These are phyloP conservation scores for Rhytidhysteron rufulum DNA, from an alignment of 2,329 filamentous ascomycete species.

Conservation along the genomic window DNA sequence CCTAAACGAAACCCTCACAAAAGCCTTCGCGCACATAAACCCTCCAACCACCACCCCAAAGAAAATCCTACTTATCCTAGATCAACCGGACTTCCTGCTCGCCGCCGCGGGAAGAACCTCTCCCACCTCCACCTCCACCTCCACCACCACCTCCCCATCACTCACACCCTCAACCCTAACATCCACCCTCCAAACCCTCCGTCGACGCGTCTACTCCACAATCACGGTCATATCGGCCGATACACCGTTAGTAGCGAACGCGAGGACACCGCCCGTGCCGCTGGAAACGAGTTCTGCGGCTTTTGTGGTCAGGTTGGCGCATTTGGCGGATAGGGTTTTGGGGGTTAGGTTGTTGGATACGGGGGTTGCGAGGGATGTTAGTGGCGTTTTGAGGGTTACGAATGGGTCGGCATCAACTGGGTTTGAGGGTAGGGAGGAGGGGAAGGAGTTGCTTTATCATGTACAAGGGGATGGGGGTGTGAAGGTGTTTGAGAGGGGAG, in stretches of 20 bases:
- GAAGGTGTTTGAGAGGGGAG: conserved; percentile 79
- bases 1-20: conserved; percentile 20
- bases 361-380: conserved; percentile 85
- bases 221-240: conserved; percentile 71
- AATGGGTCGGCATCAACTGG: conserved; percentile 42
- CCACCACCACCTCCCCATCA: conserved; percentile 15
- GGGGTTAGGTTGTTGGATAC: conserved; percentile 76
- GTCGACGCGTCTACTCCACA: conserved; percentile 62
- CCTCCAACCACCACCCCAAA: conserved; percentile 3
- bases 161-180: conserved; percentile 17
- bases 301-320: conserved; percentile 69
- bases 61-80: conserved; percentile 42
- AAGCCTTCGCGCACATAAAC: conserved; percentile 19
- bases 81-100: conserved; percentile 42
- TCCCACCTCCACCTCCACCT: background rate
- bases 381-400: conserved; percentile 77
- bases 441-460: conserved; percentile 77
- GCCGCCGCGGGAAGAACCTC: conserved; percentile 17
- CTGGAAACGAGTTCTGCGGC: conserved; percentile 68
- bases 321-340: conserved; percentile 68
- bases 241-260: conserved; percentile 51
- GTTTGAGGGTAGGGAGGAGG: conserved; percentile 25
- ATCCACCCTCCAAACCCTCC: conserved; percentile 23
- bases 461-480: conserved; percentile 75
- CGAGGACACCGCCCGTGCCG: conserved; percentile 47